Base-by-base conservation (phyloP, 768 basidiomycete genomes). In the Neoboletus magnificus region DNA sequence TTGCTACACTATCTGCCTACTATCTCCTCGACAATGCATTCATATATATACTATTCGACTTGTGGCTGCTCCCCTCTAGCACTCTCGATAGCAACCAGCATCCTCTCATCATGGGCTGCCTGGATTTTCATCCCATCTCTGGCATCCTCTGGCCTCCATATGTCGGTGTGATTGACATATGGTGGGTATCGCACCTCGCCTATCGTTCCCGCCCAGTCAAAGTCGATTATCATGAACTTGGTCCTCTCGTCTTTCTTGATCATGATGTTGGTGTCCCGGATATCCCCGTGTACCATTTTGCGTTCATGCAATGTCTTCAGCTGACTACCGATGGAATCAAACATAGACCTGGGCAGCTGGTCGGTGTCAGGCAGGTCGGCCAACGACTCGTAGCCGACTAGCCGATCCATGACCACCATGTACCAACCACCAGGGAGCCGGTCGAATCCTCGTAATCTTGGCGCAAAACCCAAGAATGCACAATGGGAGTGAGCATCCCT, bases 291-390 rank as follows among this genome's bases (percentile, higher is more conserved):
- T 3, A 40, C 39, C 27, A 27, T 27, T 27, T 3, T 5, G 6
- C 10, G 11, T 20, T 10, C n/a, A 20, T 40, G 39, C n/a, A 40
- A 6, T n/a, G 39, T 10, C 8, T 4, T 5, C 39, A 40, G n/a
- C n/a, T 3, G 1, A 1, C 11, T 8, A 0, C 16, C 1, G n/a
- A 40, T n/a, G 4, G n/a, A 20, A 0, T 5, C 8, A 4, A 40
- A 40, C n/a, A 40, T 0, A 0, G 35, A 16, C 15, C 6, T 1
- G 0, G 4, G 35, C 1, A 35, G 27, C 3, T 3, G 5, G 35
- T 0, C 15, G 0, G 35, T 15, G 15, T 35, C 1, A 1, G 3
- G 15, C 15, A 15, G 0, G 15, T 15, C 35, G 5, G n/a, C n/a
- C 39, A 40, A 12, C 4, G 3, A 10, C 1, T n/a, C n/a, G 11